These are phyloP conservation scores for Cladophialophora chaetospira DNA, from an alignment of 2,329 filamentous ascomycete genomes.

Conservation along the genomic window DNA sequence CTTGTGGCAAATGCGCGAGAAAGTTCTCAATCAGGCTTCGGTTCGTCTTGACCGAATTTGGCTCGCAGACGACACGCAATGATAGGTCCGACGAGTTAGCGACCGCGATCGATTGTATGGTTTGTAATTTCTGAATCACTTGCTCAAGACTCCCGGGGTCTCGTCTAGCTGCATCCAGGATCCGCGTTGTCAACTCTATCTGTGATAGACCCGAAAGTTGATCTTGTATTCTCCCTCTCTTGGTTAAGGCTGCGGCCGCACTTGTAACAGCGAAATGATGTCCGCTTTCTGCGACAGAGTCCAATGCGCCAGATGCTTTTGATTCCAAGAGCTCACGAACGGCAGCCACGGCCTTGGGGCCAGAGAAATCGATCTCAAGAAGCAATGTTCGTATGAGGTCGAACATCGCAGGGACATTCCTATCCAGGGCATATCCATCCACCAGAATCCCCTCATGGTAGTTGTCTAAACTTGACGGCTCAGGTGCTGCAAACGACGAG, in stretches of 20 bases:
- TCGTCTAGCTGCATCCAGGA: slow-evolving; percentile 68
- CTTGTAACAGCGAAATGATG: slow-evolving; percentile 83
- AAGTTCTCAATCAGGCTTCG: slow-evolving; percentile 71
- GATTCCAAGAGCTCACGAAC: slow-evolving; percentile 85
- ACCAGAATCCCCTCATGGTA: slow-evolving; percentile 82
- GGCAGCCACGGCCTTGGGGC: slow-evolving; percentile 75
- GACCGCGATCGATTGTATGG: slow-evolving; percentile 78
- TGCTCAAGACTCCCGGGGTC: slow-evolving; percentile 70
- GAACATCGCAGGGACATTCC: slow-evolving; percentile 89
- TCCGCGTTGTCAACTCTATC: slow-evolving; percentile 76
- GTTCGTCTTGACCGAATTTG: slow-evolving; percentile 71
- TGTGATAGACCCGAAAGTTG: slow-evolving; percentile 90
- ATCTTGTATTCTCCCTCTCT: slow-evolving; percentile 71
- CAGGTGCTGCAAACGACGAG: slow-evolving; percentile 79
- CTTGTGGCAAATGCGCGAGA: slow-evolving; percentile 60
- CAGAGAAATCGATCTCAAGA: slow-evolving; percentile 86
- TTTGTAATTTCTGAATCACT: slow-evolving; percentile 79
- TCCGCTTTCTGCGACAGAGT: slow-evolving; percentile 86
- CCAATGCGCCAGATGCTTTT: slow-evolving; percentile 84
- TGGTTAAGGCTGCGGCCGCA: slow-evolving; percentile 77
- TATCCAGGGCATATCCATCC: slow-evolving; percentile 83
- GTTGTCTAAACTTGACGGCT: slow-evolving; percentile 68
- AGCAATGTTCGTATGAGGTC: slow-evolving; percentile 79
- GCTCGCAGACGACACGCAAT: slow-evolving; percentile 81
- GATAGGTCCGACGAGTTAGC: slow-evolving; percentile 69